Evolutionary conservation across 768 basidiomycete species (phyloP).

Genomic region (Dentipellis sp.): DNA sequence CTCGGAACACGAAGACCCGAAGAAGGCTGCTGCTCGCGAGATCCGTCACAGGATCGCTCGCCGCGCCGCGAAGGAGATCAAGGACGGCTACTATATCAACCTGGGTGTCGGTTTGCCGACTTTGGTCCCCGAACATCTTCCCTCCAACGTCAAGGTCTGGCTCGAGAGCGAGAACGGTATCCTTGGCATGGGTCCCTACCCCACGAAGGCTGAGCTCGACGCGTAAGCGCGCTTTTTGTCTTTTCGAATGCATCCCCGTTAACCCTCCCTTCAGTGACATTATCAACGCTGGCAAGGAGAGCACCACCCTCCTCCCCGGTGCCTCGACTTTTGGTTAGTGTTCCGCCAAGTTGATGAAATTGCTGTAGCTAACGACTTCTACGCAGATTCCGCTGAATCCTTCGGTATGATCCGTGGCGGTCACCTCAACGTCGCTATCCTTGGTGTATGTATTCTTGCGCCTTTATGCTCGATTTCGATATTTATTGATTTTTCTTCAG

Average conservation of each 20-base stretch:
- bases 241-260: not conserved
- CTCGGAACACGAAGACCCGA: slow-evolving; percentile 14
- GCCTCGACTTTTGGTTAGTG: slow-evolving; percentile 59
- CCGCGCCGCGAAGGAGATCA: slow-evolving; percentile 80
- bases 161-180: slow-evolving; percentile 86
- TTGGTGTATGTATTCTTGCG: slow-evolving; percentile 51
- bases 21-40: slow-evolving; percentile 14
- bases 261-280: slow-evolving; percentile 46
- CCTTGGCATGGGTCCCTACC: slow-evolving; percentile 80
- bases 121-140: slow-evolving; percentile 71
- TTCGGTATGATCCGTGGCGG: slow-evolving; percentile 97
- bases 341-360: not conserved
- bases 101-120: slow-evolving; percentile 86
- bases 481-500: slow-evolving; percentile 24
- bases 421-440: slow-evolving; percentile 83
- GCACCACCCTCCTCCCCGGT: slow-evolving; percentile 82
- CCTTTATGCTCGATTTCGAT: not conserved
- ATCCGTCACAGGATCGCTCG: slow-evolving; percentile 59
- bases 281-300: slow-evolving; percentile 91
- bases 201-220: slow-evolving; percentile 67
- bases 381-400: slow-evolving; percentile 70
- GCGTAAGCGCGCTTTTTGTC: slow-evolving; percentile 38
- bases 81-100: slow-evolving; percentile 81
- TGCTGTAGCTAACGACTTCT: slow-evolving; percentile 16
- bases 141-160: slow-evolving; percentile 69